Conservation (phyloP, 2,329 filamentous ascomycete species). For the Capronia epimyces region DNA sequence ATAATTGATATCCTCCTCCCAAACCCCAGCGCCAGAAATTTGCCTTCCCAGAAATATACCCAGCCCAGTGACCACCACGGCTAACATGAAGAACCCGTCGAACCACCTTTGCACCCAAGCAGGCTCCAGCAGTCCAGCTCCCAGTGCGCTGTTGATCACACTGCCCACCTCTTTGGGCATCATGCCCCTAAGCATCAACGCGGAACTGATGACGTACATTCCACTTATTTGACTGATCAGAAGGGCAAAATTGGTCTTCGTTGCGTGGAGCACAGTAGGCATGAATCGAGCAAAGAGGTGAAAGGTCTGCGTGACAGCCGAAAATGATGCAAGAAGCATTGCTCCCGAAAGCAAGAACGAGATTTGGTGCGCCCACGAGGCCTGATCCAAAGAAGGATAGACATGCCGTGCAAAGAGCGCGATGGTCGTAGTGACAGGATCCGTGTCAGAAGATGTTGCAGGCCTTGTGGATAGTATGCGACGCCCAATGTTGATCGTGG, state of each 20-base stretch:
- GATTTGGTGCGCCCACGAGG: constrained; percentile 78
- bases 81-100: constrained; percentile 74
- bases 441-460: constrained; percentile 57
- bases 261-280: constrained; percentile 65
- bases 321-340: constrained; percentile 75
- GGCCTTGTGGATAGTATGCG: constrained; percentile 47
- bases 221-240: constrained; percentile 74
- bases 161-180: constrained; percentile 70
- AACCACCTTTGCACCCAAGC: constrained; percentile 78
- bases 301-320: constrained; percentile 78
- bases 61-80: constrained; percentile 59
- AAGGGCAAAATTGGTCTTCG: constrained; percentile 71
- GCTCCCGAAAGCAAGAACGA: constrained; percentile 77
- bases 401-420: constrained; percentile 76
- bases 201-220: constrained; percentile 78
- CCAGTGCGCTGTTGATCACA: constrained; percentile 70
- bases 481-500: constrained; percentile 61
- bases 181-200: constrained; percentile 70
- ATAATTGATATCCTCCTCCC: constrained; percentile 52
- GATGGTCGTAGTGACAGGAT: constrained; percentile 78
- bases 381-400: constrained; percentile 75
- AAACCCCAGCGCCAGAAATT: constrained; percentile 45
- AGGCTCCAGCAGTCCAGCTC: constrained; percentile 63
- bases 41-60: constrained; percentile 69
- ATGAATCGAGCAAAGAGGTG: constrained; percentile 71